Percentiles rank a stretch among this genome's conserved stretches.
Evolutionary conservation across 805 yeast genomes (phyloP).

Genomic region (Starmerella asiatica): DNA sequence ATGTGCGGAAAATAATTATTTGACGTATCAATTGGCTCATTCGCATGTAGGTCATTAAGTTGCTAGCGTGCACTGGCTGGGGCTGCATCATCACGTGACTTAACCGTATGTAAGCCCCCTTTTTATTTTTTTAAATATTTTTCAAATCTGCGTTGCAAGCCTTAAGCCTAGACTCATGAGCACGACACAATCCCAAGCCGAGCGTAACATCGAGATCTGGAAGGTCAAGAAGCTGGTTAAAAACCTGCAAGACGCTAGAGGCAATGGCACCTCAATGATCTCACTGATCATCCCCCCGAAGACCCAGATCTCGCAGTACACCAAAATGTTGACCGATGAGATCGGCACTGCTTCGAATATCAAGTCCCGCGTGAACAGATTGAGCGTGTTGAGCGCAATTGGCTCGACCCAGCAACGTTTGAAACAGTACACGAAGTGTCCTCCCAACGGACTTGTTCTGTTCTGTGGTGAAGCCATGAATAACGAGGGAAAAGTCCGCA

Average conservation of each 20-base stretch:
- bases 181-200: constrained; percentile 48
- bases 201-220: constrained; percentile 97
- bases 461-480: constrained; percentile 98
- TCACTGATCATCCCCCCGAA: constrained; percentile 90
- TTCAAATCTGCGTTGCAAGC: too few species aligned
- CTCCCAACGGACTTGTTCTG: constrained; percentile 86
- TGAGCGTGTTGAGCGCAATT: constrained; percentile 90
- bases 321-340: constrained; percentile 91
- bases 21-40: too few species aligned
- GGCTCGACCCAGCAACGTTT: constrained; percentile 96
- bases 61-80: too few species aligned
- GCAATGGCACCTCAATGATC: constrained; percentile 99
- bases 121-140: too few species aligned
- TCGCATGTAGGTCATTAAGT: too few species aligned
- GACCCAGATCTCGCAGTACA: constrained; percentile 78
- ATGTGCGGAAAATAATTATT: too few species aligned
- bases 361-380: constrained; percentile 92
- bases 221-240: constrained; percentile 89
- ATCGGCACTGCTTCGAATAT: constrained; percentile 98
- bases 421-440: constrained; percentile 77
- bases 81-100: too few species aligned
- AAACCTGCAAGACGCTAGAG: constrained; percentile 79
- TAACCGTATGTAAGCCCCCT: too few species aligned
- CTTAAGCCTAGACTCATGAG: too few species aligned
- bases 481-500: constrained; percentile 94